phyloP scores from a whole-genome alignment of 148 eudicot genomes.

The Fagopyrum esculentum region DNA sequence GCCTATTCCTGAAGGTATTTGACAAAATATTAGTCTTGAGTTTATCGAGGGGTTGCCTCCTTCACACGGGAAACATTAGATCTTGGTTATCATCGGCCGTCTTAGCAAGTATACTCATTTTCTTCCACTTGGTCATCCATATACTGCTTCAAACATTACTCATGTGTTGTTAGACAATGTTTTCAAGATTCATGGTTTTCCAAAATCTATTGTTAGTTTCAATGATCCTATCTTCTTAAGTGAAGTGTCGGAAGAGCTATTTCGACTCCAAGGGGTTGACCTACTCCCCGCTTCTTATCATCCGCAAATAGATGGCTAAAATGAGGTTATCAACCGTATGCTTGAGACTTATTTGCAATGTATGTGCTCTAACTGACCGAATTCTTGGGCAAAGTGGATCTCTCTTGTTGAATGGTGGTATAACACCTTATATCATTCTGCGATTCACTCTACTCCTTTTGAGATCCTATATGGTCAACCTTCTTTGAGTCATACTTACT shows the following conservation, averaged over 20 bases:
- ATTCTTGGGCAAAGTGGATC: background rate
- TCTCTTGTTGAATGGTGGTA: background rate
- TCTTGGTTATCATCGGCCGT: background rate
- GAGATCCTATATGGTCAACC: background rate
- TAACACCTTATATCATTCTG: background rate
- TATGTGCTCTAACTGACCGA: background rate
- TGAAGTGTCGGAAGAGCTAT: background rate
- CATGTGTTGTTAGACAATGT: background rate
- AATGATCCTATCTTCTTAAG: background rate
- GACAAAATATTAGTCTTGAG: background rate
- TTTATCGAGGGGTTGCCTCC: background rate
- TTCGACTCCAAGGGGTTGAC: background rate
- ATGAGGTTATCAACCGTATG: background rate
- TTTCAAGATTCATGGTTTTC: background rate
- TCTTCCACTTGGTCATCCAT: background rate
- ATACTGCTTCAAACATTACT: background rate
- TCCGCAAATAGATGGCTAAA: constrained; percentile 8
- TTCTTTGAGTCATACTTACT: no score
- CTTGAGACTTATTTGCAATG: background rate
- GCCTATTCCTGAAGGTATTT: background rate
- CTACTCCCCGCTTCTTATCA: background rate
- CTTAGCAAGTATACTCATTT: background rate
- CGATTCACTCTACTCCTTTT: background rate
- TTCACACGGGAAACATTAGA: background rate
- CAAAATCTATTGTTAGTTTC: background rate